phyloP scores from a whole-genome alignment of 495 filamentous ascomycete genomes.

The Podospora pseudoanserina region DNA sequence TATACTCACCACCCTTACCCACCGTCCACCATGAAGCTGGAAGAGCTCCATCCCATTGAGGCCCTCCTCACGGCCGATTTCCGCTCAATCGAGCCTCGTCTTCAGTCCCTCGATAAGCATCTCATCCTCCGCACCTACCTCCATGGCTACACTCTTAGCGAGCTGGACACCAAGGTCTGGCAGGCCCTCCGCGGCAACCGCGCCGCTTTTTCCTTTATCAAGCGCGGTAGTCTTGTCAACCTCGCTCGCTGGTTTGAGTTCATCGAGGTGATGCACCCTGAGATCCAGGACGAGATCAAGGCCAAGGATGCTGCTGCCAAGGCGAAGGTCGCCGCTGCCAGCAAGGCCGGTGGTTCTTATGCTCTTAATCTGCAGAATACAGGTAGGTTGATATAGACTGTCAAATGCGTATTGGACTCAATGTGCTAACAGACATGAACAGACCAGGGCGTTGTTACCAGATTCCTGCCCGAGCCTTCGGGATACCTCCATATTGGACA shows the following conservation, averaged over 20 bases:
- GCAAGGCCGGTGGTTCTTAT: constrained; percentile 82
- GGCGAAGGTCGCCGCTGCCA: constrained; percentile 67
- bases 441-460: constrained; percentile 85
- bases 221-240: constrained; percentile 72
- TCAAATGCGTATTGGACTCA: background rate
- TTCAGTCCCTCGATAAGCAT: constrained; percentile 78
- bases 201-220: constrained; percentile 75
- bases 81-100: constrained; percentile 70
- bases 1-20: background rate
- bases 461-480: constrained; percentile 95
- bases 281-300: constrained; percentile 54
- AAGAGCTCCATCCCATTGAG: constrained; percentile 48
- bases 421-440: background rate
- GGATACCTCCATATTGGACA: constrained; percentile 94
- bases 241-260: constrained; percentile 85
- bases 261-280: constrained; percentile 75
- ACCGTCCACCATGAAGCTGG: constrained; percentile 44
- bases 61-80: constrained; percentile 62
- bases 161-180: constrained; percentile 81
- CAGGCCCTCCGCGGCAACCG: constrained; percentile 79
- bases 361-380: constrained; percentile 83
- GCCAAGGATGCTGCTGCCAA: constrained; percentile 59
- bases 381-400: background rate
- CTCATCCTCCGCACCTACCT: constrained; percentile 82
- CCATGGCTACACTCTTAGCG: constrained; percentile 73